Percentiles rank a stretch among this genome's conserved stretches.
Conservation (phyloP, 116 monocot species). For the Thalassia testudinum region DNA sequence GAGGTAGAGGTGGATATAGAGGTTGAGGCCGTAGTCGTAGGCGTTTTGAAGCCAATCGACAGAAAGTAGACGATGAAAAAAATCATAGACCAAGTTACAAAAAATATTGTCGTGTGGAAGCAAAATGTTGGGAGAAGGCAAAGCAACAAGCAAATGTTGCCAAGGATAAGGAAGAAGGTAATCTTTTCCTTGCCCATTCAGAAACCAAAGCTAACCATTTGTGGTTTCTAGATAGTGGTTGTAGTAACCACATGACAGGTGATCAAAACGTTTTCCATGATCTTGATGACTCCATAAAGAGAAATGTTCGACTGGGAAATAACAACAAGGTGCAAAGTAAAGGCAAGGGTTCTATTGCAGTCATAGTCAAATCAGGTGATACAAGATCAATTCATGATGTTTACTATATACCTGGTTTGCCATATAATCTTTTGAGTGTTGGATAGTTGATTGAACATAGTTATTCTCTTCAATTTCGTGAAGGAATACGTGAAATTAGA, state of each 20-base stretch:
- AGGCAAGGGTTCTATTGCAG: slow-evolving; percentile 4
- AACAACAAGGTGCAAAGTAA: slow-evolving; percentile 5
- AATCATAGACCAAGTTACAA: slow-evolving; percentile 9
- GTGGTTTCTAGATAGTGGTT: slow-evolving; percentile 15
- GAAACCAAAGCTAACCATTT: background rate
- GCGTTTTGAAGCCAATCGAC: background rate
- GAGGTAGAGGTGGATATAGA: background rate
- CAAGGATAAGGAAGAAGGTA: slow-evolving; percentile 7
- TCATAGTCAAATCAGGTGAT: slow-evolving; percentile 3
- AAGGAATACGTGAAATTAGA: slow-evolving; percentile 5
- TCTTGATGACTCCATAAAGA: slow-evolving; percentile 14
- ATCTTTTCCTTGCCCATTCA: slow-evolving; percentile 8
- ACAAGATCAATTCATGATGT: slow-evolving; percentile 9
- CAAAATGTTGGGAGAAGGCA: slow-evolving; percentile 5
- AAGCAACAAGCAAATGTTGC: slow-evolving; percentile 9
- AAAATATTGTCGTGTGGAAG: slow-evolving; percentile 8
- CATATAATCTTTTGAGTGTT: slow-evolving; percentile 9
- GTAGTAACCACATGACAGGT: slow-evolving; percentile 24
- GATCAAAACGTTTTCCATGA: slow-evolving; percentile 2
- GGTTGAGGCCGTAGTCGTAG: slow-evolving; percentile 5
- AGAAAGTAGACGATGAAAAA: background rate
- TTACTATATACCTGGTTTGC: slow-evolving; percentile 6
- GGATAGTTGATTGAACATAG: slow-evolving; percentile 7
- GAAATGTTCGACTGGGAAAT: slow-evolving; percentile 7
- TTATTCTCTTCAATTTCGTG: slow-evolving; percentile 5